Evolutionary conservation across 305 asterid species (phyloP), one percentile per base, ranked within the genome.

Genomic region (Fraxinus floribunda): DNA sequence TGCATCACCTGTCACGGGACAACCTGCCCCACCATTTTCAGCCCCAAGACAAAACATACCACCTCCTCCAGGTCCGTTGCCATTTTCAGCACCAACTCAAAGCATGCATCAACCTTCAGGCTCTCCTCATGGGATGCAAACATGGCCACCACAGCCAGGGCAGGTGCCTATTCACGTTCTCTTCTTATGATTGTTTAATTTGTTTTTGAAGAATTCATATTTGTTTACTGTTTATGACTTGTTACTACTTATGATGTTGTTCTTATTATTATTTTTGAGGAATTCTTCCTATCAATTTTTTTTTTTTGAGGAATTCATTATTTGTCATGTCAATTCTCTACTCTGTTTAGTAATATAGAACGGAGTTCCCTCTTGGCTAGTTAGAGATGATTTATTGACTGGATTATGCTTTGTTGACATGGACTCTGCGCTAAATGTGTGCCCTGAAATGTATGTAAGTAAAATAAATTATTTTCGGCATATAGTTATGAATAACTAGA

Each of bases 41-140:
- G 91, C 86, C 29, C 88, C 90, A 4, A 86, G 84, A 70, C 96
- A 86, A 80, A 87, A 77, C 76, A 77, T 87, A 80, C 91, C 87
- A n/a, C 97, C 98, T 66, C 92, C 95, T 83, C 77, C 91, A 20
- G 98, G 90, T 80, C 82, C 97, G 75, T 86, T 96, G 75, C 93
- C 94, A 76, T 91, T 90, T 91, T 76, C 95, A 24, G 86, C 91
- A 78, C 89, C 93, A 49, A 89, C 79, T 86, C 90, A 85, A 72
- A 91, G 92, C 81, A 83, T 86, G 88, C 90, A 85, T 49, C 97
- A 88, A 49, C 76, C 96, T 83, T 22, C 92, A 30, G 87, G 86
- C 77, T 87, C 97, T 79, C 96, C 98, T 74, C 93, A 86, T 79
- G 94, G 92, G 75, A 84, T 92, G 86, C 97, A 89, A 86, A 79